Base-by-base conservation (phyloP, 768 basidiomycete genomes). In the Mycena sanguinolenta region DNA sequence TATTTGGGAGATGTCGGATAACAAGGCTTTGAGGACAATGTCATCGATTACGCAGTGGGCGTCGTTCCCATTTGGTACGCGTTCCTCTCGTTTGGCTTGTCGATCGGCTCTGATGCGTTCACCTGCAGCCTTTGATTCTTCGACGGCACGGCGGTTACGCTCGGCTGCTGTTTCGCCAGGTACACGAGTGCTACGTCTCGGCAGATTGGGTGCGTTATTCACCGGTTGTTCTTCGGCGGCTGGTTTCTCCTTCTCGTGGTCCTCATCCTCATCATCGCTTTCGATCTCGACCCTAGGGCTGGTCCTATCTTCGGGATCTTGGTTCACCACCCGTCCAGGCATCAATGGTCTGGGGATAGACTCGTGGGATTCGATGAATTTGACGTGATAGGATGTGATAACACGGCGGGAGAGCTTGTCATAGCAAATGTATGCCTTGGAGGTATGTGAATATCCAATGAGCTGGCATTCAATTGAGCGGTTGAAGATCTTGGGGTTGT, bases 341-440 rank as follows among this genome's bases (percentile, higher is more conserved):
- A n/a, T n/a, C n/a, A n/a, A n/a, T n/a, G n/a, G n/a, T n/a, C n/a
- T n/a, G n/a, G n/a, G n/a, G n/a, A n/a, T n/a, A n/a, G n/a, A n/a
- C n/a, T n/a, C n/a, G n/a, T n/a, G n/a, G n/a, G n/a, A n/a, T n/a
- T n/a, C n/a, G n/a, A n/a, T n/a, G n/a, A n/a, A n/a, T n/a, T n/a
- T n/a, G n/a, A n/a, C n/a, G n/a, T n/a, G n/a, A n/a, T 72, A 78
- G 2, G 76, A 76, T 2, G 63, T 69, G 38, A 77, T 54, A 19
- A 78, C 64, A 2, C 70, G 72, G 10, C 65, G 36, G 2, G 75
- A 68, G 7, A 27, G 10, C 6, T 63, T 61, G 57, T 84, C 69
- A 38, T 79, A 81, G 70, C 80, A 78, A n/a, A 74, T 58, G 61
- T 80, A 85, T 1, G 77, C 79, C 63, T 84, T 84, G 1, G 80